Conservation (phyloP, 1,139 yeast genomes). For the Arxiozyma slooffiae region DNA sequence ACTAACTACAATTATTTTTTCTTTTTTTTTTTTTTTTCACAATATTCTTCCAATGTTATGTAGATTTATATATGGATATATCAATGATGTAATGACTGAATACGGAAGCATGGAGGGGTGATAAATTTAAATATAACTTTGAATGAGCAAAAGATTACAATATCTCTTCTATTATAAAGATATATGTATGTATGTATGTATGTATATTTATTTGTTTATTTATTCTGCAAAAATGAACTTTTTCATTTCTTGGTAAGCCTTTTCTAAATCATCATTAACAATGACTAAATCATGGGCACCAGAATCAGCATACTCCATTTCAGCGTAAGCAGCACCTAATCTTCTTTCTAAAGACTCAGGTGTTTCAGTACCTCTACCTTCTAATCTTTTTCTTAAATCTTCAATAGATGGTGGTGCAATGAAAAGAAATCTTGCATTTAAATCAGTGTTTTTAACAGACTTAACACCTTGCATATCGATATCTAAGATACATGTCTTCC, state of each 20-base stretch:
- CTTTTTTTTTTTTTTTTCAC: slow-evolving; percentile 70
- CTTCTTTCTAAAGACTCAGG: slow-evolving; percentile 75
- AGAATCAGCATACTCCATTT: slow-evolving; percentile 75
- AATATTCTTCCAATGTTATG: slow-evolving; percentile 60
- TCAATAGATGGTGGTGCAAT: slow-evolving; percentile 89
- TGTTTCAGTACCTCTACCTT: slow-evolving; percentile 90
- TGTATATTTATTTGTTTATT: neutral
- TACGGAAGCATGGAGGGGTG: slow-evolving; percentile 31
- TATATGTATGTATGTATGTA: neutral
- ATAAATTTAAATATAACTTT: slow-evolving; percentile 48
- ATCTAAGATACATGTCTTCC: slow-evolving; percentile 78
- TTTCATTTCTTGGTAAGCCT: slow-evolving; percentile 73
- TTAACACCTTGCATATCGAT: slow-evolving; percentile 99
- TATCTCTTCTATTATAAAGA: neutral
- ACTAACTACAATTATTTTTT: slow-evolving; percentile 56
- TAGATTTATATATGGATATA: slow-evolving; percentile 42
- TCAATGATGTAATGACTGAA: slow-evolving; percentile 12
- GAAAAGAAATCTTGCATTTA: slow-evolving; percentile 79
- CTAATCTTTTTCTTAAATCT: slow-evolving; percentile 59
- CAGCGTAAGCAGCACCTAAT: slow-evolving; percentile 75
- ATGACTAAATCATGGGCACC: slow-evolving; percentile 88
- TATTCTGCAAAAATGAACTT: slow-evolving; percentile 45
- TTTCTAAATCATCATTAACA: slow-evolving; percentile 85
- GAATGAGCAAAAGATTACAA: slow-evolving; percentile 62
- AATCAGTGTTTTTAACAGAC: slow-evolving; percentile 67